Percentiles rank a stretch among this genome's conserved stretches.
phyloP scores from a whole-genome alignment of 805 yeast genomes.

The Maudiozyma serrabonitensis region DNA sequence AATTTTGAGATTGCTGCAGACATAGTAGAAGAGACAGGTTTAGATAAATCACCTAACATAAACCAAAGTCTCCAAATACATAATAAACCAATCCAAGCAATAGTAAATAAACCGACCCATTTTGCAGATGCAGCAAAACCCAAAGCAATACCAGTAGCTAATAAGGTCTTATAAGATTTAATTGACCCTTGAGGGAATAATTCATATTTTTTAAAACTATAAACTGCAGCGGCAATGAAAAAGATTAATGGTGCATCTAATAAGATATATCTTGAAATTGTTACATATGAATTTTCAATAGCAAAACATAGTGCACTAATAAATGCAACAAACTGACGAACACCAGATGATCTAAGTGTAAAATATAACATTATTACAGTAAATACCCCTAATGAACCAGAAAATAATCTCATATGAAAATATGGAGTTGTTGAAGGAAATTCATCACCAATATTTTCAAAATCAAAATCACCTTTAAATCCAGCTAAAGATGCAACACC shows the following conservation, averaged over 20 bases:
- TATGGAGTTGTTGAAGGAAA: conserved; percentile 55
- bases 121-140: conserved; percentile 69
- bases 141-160: conserved; percentile 57
- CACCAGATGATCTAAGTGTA: conserved; percentile 65
- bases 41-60: conserved; percentile 57
- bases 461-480: conserved; percentile 59
- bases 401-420: conserved; percentile 56
- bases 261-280: conserved; percentile 66
- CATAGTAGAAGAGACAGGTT: conserved; percentile 35
- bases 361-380: conserved; percentile 57
- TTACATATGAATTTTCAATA: conserved; percentile 57
- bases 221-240: conserved; percentile 64
- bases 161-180: conserved; percentile 48
- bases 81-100: conserved; percentile 64
- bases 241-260: conserved; percentile 69
- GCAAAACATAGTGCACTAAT: conserved; percentile 46
- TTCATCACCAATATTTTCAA: conserved; percentile 53
- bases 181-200: conserved; percentile 49
- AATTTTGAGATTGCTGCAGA: conserved; percentile 46
- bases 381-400: conserved; percentile 59
- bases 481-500: conserved; percentile 61
- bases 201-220: conserved; percentile 58
- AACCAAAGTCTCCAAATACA: conserved; percentile 62
- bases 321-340: conserved; percentile 52
- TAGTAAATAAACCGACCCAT: conserved; percentile 79